Base-by-base conservation (phyloP, 495 filamentous ascomycete species). In the Aspergillus ostianus region DNA sequence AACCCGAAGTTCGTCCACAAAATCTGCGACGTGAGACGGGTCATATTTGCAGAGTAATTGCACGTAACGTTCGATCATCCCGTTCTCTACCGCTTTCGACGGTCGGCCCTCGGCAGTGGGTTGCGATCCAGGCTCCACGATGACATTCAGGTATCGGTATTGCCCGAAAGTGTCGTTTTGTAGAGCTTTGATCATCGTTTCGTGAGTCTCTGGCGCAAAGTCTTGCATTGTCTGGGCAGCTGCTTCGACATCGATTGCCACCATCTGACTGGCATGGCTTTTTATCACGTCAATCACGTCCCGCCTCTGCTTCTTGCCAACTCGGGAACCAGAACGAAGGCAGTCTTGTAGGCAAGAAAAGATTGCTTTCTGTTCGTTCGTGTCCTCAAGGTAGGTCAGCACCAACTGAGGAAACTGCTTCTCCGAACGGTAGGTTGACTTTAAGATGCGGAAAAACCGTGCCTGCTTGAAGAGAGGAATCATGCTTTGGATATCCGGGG, bases 381-480 rank as follows among this genome's bases (percentile, higher is more conserved):
- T 83, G 64, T 98, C 94, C 57, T 97, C 89, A 47, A 98, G 90
- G 68, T 91, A 96, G 1, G 88, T 85, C 63, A 90, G 77, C 0
- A 98, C 73, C 36, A 96, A 81, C 62, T 89, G 86, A 3, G 89
- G 81, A 64, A 90, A 96, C 66, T 92, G 85, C 63, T 85, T 90
- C 59, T 97, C 92, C 5, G 83, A 78, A 62, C 85, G 85, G 67
- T 96, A 96, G 29, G 90, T 90, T 26, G 89, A 87, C 73, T 98
- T 98, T 32, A 98, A 73, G 47, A 98, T 92, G n/a, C 93, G 87
- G 70, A 90, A 94, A 69, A 97, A 98, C 8, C 85, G 84, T 5
- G 95, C 94, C 62, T 87, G 79, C 56, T 87, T 83, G 63, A 97
- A 90, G 1, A 89, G 72, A 1, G 90, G 87, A 13, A 98, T 85